phyloP scores from a whole-genome alignment of 306 rosid species.

The Gastrolobium bilobum region DNA sequence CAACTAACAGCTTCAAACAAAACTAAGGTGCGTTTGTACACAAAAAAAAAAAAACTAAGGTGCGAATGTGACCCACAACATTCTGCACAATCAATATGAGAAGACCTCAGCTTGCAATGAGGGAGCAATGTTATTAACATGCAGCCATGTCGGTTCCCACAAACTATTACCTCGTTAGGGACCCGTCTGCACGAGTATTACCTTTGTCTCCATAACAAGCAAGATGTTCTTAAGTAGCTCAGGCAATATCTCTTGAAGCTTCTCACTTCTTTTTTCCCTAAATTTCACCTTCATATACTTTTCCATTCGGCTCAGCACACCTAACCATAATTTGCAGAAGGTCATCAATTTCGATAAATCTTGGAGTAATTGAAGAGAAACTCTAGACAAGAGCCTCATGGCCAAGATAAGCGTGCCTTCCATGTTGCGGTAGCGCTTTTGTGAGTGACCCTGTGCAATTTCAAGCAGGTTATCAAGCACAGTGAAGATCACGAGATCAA shows the following conservation, averaged over 20 bases:
- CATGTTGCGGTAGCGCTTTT: constrained; percentile 58
- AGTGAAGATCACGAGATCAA: constrained; percentile 78
- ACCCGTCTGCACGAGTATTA: constrained; percentile 66
- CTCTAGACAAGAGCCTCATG: constrained; percentile 74
- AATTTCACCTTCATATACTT: constrained; percentile 75
- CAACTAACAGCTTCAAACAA: constrained; percentile 50
- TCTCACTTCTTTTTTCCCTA: constrained; percentile 72
- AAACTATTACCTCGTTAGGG: constrained; percentile 81
- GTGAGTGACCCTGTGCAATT: constrained; percentile 67
- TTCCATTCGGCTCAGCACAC: constrained; percentile 79
- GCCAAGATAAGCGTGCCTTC: constrained; percentile 76
- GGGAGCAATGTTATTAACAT: constrained; percentile 71
- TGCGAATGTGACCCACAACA: constrained; percentile 30
- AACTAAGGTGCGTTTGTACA: constrained; percentile 24
- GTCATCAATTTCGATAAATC: constrained; percentile 66
- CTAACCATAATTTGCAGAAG: constrained; percentile 86
- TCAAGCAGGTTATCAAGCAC: constrained; percentile 83
- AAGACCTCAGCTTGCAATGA: constrained; percentile 77
- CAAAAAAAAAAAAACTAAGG: too few relatives aligned
- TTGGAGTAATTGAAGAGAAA: constrained; percentile 67
- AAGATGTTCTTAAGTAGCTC: constrained; percentile 78
- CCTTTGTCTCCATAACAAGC: constrained; percentile 71
- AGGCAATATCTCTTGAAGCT: constrained; percentile 75
- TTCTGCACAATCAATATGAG: constrained; percentile 32
- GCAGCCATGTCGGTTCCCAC: constrained; percentile 85